These are phyloP conservation scores for Sisymbrium altissimum DNA, from an alignment of 345 rosid species.

Conservation along the genomic window DNA sequence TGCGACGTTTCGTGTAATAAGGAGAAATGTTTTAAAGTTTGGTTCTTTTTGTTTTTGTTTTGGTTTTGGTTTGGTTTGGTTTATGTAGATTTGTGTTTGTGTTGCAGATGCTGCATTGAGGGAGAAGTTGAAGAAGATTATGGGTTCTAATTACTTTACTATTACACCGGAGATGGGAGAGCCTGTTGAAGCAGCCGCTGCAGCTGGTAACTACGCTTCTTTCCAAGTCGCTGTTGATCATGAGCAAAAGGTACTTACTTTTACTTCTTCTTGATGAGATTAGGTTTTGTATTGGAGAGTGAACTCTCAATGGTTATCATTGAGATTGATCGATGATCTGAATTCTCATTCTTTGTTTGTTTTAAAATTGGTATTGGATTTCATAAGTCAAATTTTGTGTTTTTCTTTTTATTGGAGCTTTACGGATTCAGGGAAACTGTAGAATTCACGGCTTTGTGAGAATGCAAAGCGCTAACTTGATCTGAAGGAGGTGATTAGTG, in stretches of 20 bases:
- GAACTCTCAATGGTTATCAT: neutral
- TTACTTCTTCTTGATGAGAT: neutral
- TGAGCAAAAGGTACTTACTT: neutral
- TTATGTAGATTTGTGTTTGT: neutral
- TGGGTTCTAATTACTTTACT: constrained; percentile 82
- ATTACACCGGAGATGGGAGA: constrained; percentile 84
- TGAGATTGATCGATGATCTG: neutral
- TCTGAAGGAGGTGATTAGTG: neutral
- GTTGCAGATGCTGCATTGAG: constrained; percentile 69
- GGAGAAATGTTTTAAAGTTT: neutral
- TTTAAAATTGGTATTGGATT: neutral
- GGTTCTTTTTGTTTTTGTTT: neutral
- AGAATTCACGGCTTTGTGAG: neutral
- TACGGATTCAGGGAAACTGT: neutral
- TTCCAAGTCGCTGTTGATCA: constrained; percentile 44
- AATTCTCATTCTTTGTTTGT: neutral
- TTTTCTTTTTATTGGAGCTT: neutral
- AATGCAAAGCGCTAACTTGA: neutral
- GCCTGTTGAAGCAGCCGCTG: constrained; percentile 75
- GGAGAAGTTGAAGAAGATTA: constrained; percentile 73
- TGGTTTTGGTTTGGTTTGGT: neutral
- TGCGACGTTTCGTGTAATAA: constrained; percentile 66
- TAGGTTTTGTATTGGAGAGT: neutral
- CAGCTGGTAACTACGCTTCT: constrained; percentile 59
- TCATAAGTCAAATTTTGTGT: neutral